phyloP scores from a whole-genome alignment of 2,329 filamentous ascomycete species.

The Cytospora piceicola region DNA sequence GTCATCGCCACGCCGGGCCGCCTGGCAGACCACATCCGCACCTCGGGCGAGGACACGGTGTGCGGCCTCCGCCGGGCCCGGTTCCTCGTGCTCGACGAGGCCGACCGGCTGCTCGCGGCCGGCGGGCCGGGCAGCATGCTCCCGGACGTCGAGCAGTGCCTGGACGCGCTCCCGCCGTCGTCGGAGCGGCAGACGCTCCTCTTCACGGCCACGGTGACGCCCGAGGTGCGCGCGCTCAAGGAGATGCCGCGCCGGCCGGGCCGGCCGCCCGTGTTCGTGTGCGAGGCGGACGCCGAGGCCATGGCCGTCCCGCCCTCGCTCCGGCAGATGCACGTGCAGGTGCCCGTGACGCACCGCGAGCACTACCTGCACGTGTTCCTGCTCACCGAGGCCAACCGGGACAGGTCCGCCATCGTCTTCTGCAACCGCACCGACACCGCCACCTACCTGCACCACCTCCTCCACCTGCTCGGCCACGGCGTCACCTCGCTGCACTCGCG shows the following conservation, averaged over 20 bases:
- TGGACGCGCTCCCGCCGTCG: conserved; percentile 78
- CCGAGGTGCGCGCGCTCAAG: conserved; percentile 87
- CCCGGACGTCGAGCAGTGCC: conserved; percentile 88
- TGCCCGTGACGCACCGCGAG: conserved; percentile 90
- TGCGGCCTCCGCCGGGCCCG: conserved; percentile 77
- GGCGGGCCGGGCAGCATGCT: conserved; percentile 83
- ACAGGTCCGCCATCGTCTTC: conserved; percentile 87
- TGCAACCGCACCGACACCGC: conserved; percentile 91
- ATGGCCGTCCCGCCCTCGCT: conserved; percentile 81
- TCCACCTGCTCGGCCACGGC: conserved; percentile 83
- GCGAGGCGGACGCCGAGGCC: conserved; percentile 78
- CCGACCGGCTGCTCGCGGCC: conserved; percentile 81
- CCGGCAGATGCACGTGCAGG: conserved; percentile 81
- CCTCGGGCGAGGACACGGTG: conserved; percentile 88
- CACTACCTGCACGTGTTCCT: conserved; percentile 92
- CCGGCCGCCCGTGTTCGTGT: conserved; percentile 81
- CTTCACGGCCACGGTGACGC: conserved; percentile 94
- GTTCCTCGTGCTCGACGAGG: conserved; percentile 93
- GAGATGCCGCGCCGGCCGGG: conserved; percentile 70
- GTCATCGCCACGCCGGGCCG: conserved; percentile 94
- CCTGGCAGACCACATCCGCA: conserved; percentile 89
- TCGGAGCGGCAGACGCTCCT: conserved; percentile 85
- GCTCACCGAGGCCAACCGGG: conserved; percentile 72
- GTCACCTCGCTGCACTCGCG: conserved; percentile 90
- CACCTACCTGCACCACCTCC: conserved; percentile 83